phyloP scores from a whole-genome alignment of 2,329 filamentous ascomycete genomes.

The Paradendryphiella salina region DNA sequence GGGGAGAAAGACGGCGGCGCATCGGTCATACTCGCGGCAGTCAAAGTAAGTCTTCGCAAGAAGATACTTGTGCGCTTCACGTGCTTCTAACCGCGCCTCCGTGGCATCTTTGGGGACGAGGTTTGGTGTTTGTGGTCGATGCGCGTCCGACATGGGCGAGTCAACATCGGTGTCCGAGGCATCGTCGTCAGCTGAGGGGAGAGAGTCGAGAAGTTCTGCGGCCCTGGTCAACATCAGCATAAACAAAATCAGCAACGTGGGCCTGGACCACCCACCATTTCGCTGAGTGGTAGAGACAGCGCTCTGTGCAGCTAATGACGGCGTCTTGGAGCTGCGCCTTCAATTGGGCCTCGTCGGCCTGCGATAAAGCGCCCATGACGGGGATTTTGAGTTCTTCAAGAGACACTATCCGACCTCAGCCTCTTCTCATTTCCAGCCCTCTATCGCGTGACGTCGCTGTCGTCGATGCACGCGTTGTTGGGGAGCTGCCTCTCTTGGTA shows the following conservation, averaged over 20 bases:
- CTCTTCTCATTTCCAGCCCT: background rate
- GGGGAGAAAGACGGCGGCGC: conserved; percentile 85
- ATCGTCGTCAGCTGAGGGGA: conserved; percentile 63
- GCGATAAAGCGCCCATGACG: conserved; percentile 39
- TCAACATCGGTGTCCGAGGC: conserved; percentile 62
- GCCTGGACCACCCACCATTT: conserved; percentile 72
- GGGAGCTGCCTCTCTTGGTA: conserved; percentile 22
- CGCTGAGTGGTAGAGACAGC: conserved; percentile 92
- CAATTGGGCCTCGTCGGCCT: conserved; percentile 60
- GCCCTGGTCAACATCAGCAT: conserved; percentile 64
- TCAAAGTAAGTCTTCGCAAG: conserved; percentile 94
- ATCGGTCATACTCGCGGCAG: conserved; percentile 91
- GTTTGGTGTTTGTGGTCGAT: conserved; percentile 50
- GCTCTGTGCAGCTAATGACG: conserved; percentile 86
- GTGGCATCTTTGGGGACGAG: conserved; percentile 63
- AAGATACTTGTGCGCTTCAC: conserved; percentile 80
- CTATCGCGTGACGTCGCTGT: conserved; percentile 6
- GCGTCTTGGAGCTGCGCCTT: conserved; percentile 79
- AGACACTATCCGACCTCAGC: background rate
- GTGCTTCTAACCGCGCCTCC: conserved; percentile 75
- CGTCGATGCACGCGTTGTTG: conserved; percentile 24
- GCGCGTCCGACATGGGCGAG: conserved; percentile 60
- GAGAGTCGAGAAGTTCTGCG: conserved; percentile 86
- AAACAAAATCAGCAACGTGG: background rate
- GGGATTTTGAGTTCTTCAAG: background rate